Base-by-base conservation (phyloP, 1,284 basidiomycete species). In the Naganishia cerealis region DNA sequence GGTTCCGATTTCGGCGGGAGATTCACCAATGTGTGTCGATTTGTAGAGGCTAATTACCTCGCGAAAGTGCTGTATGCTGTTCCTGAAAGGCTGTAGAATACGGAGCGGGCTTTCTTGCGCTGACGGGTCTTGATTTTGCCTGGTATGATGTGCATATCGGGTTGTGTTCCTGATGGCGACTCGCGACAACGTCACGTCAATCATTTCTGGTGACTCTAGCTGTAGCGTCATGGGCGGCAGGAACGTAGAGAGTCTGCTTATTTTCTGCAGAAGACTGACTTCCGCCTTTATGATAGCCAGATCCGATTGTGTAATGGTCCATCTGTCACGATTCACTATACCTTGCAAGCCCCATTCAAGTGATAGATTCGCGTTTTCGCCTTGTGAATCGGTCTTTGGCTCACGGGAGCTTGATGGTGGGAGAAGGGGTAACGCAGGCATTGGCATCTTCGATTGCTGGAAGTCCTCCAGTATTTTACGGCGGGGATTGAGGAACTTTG, bases 401-500 rank as follows among this genome's bases (percentile, higher is more conserved):
- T 33, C 13, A 16, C 10, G 10, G 26, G 61, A 3, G 3, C 38
- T 18, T 36, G 38, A 3, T 8, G n/a, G 26, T 7, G 61, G 50
- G 10, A 63, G 52, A 2, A 63, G 33, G 16, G 61, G 50, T 16
- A 63, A 24, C 8, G 39, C 38, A 29, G 61, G 46, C 29, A 54
- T 33, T 18, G 61, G 61, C 50, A 63, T 54, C 15, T 21, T 21
- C 24, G 61, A 24, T 63, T 54, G 15, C 18, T 53, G 50, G 29
- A 63, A 63, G 13, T 54, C 61, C 50, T 63, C 50, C 21, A 63
- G 38, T 9, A 33, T 4, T 16, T 21, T 13, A 40, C 61, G 38
- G 16, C 50, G 50, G 15, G 42, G 61, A 42, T 63, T 63, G n/a
- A 63, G 50, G 21, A 40, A 63, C 40, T 63, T 63, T 9, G 61